phyloP scores from a whole-genome alignment of 2,329 filamentous ascomycete species.

The Trichoderma sp. region DNA sequence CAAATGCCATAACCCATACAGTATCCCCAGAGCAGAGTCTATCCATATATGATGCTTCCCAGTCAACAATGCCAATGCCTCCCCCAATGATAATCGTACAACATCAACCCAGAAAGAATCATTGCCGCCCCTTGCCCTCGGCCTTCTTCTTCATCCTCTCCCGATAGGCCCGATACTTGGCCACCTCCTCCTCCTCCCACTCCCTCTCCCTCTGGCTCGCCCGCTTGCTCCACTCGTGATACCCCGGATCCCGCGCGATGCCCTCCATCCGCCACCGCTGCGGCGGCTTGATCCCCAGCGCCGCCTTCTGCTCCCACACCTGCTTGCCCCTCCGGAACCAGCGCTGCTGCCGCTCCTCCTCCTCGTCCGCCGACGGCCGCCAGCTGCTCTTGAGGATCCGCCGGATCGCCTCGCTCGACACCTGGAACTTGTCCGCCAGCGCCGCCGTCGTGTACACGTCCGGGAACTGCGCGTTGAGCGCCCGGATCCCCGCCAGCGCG shows the following conservation, averaged over 20 bases:
- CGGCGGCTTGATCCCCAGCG: conserved; percentile 63
- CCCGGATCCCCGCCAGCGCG: conserved; percentile 84
- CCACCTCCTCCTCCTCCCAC: conserved; percentile 38
- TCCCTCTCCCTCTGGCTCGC: conserved; percentile 36
- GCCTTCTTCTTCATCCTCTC: conserved; percentile 30
- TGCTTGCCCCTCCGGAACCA: conserved; percentile 64
- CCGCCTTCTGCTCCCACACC: conserved; percentile 63
- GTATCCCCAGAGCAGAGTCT: conserved; percentile 9
- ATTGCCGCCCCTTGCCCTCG: not conserved
- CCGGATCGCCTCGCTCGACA: conserved; percentile 85
- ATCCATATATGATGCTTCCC: not conserved
- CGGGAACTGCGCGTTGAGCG: conserved; percentile 76
- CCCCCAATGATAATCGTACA: not conserved
- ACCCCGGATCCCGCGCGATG: conserved; percentile 49
- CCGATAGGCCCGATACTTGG: conserved; percentile 34
- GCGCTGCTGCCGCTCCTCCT: conserved; percentile 58
- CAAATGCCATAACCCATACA: conserved; percentile 1
- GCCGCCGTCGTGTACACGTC: conserved; percentile 72
- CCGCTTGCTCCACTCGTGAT: conserved; percentile 42
- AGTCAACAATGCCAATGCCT: not conserved
- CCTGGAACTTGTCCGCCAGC: conserved; percentile 76
- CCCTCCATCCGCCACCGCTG: conserved; percentile 61
- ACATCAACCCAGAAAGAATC: not conserved
- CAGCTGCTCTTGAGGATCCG: conserved; percentile 83
- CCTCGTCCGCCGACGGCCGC: conserved; percentile 62